phyloP scores from a whole-genome alignment of 164 flowering plant species.

The Piper longum region DNA sequence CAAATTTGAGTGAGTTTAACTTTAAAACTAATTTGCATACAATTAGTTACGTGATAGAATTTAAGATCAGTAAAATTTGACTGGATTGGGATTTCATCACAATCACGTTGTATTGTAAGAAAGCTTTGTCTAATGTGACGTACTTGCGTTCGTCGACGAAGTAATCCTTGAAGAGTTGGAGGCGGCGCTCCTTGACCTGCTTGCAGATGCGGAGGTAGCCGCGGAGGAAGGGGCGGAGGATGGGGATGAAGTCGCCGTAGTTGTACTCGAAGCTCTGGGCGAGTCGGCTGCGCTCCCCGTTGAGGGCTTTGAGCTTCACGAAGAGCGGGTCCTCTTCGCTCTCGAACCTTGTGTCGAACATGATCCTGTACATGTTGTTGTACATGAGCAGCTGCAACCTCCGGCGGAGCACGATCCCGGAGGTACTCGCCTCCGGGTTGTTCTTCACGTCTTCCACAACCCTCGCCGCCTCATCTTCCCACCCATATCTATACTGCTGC shows the following conservation, averaged over 20 bases:
- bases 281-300: slow-evolving; percentile 68
- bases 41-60: no score
- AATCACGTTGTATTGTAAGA: neutral
- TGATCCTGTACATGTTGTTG: slow-evolving; percentile 78
- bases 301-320: slow-evolving; percentile 44
- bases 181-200: slow-evolving; percentile 62
- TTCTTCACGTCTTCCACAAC: slow-evolving; percentile 62
- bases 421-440: slow-evolving; percentile 35
- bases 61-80: no score
- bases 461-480: slow-evolving; percentile 49
- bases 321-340: slow-evolving; percentile 70
- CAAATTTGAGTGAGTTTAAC: no score
- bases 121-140: slow-evolving; percentile 6
- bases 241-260: slow-evolving; percentile 76
- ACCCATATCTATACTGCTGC: slow-evolving; percentile 58
- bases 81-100: neutral
- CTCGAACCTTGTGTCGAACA: slow-evolving; percentile 76
- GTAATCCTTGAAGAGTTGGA: slow-evolving; percentile 74
- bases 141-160: slow-evolving; percentile 86
- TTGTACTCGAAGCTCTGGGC: slow-evolving; percentile 84
- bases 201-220: slow-evolving; percentile 59
- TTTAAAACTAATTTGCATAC: no score
- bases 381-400: slow-evolving; percentile 79
- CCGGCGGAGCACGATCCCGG: slow-evolving; percentile 47
- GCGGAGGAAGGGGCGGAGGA: slow-evolving; percentile 59